Conservation (phyloP, 805 yeast genomes). For the Wickerhamiella domercqiae region DNA sequence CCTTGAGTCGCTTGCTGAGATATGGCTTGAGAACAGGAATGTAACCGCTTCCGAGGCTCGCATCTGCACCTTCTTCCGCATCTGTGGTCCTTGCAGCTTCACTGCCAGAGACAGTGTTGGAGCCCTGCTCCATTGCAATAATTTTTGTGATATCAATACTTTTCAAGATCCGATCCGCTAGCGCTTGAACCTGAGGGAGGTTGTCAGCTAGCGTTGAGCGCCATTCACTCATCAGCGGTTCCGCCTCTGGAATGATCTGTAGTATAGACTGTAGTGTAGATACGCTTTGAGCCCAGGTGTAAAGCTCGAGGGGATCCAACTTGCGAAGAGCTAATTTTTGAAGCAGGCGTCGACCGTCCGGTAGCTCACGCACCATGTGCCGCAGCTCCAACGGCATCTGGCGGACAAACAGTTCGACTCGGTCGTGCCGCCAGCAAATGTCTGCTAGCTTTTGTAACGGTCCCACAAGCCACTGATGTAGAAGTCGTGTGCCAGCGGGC, state of each 20-base stretch:
- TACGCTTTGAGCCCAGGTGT: slow-evolving; percentile 31
- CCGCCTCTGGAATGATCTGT: neutral
- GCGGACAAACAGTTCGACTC: slow-evolving; percentile 31
- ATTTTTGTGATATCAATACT: slow-evolving; percentile 28
- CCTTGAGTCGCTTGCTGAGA: slow-evolving; percentile 11
- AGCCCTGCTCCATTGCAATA: slow-evolving; percentile 5
- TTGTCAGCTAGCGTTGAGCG: neutral
- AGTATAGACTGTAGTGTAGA: slow-evolving; percentile 23
- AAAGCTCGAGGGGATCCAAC: slow-evolving; percentile 31
- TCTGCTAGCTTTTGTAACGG: slow-evolving; percentile 52
- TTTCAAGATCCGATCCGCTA: slow-evolving; percentile 30
- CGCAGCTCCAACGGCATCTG: slow-evolving; percentile 34
- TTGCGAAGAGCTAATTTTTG: slow-evolving; percentile 27
- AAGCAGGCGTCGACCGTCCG: slow-evolving; percentile 27
- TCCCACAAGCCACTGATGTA: slow-evolving; percentile 67
- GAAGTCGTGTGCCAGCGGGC: slow-evolving; percentile 62
- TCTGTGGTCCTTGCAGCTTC: too few relatives aligned
- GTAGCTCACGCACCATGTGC: slow-evolving; percentile 42
- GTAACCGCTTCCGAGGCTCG: slow-evolving; percentile 3
- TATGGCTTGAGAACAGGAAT: slow-evolving; percentile 13
- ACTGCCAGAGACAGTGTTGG: too few relatives aligned
- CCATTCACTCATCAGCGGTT: neutral
- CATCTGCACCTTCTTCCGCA: slow-evolving; percentile 22
- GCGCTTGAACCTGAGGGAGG: slow-evolving; percentile 16
- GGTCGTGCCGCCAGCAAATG: slow-evolving; percentile 39